Evolutionary conservation across 495 filamentous ascomycete species (phyloP).

Genomic region (Penicillium maclennaniae): DNA sequence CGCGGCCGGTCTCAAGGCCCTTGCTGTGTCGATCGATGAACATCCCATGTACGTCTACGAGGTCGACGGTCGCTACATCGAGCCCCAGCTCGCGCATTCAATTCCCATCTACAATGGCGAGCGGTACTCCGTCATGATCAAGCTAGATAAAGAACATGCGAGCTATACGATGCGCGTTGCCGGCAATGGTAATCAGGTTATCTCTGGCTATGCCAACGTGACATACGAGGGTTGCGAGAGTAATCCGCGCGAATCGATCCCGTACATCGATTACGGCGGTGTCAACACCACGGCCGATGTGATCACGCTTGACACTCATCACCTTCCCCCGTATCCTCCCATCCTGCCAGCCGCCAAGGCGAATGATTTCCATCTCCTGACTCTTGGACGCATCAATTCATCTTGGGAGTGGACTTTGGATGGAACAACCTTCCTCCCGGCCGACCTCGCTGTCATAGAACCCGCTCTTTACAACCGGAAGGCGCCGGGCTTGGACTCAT

Average conservation of each 20-base stretch:
- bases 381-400: slow-evolving; percentile 27
- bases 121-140: slow-evolving; percentile 35
- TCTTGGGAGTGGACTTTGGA: slow-evolving; percentile 43
- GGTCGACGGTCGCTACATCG: slow-evolving; percentile 37
- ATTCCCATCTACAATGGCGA: slow-evolving; percentile 31
- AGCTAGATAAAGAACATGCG: slow-evolving; percentile 29
- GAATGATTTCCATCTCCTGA: slow-evolving; percentile 36
- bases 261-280: background rate
- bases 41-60: slow-evolving; percentile 42
- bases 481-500: slow-evolving; percentile 9
- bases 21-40: slow-evolving; percentile 41
- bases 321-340: slow-evolving; percentile 28
- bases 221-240: background rate
- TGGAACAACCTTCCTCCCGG: slow-evolving; percentile 18
- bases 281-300: background rate
- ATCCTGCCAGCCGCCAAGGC: slow-evolving; percentile 24
- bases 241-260: background rate
- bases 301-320: background rate
- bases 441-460: slow-evolving; percentile 7
- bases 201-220: background rate
- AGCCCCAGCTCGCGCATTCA: slow-evolving; percentile 28
- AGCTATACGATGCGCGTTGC: slow-evolving; percentile 34
- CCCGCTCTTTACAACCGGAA: slow-evolving; percentile 37
- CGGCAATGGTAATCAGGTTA: slow-evolving; percentile 29
- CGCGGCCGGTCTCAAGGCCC: slow-evolving; percentile 32